These are phyloP conservation scores for Oldenlandia corymbosa DNA, from an alignment of 257 asterid species.

Conservation along the genomic window DNA sequence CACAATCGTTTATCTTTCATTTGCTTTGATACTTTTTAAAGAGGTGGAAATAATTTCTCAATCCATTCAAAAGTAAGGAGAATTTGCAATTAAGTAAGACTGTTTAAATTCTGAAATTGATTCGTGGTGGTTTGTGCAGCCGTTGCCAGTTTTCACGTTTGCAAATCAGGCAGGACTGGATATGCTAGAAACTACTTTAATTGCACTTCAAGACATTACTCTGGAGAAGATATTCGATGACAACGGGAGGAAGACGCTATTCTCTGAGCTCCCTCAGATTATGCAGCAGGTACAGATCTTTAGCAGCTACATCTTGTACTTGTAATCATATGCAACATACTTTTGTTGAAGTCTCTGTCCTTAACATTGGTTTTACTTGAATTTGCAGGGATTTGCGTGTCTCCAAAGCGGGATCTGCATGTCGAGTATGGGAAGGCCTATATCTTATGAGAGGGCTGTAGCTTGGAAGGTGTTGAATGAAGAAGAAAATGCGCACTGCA, in stretches of 20 bases:
- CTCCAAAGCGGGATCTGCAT: constrained; percentile 44
- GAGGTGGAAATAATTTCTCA: not conserved
- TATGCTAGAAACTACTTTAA: constrained; percentile 92
- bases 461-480: constrained; percentile 68
- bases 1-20: not conserved
- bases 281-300: constrained; percentile 61
- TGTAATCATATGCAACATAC: not conserved
- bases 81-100: not conserved
- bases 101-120: not conserved
- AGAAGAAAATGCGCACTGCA: constrained; percentile 77
- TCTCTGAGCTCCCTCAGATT: constrained; percentile 81
- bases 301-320: too few species aligned
- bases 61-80: not conserved
- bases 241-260: constrained; percentile 63
- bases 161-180: constrained; percentile 95
- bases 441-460: constrained; percentile 44
- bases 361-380: too few species aligned
- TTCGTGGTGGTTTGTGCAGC: constrained; percentile 35
- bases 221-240: constrained; percentile 80
- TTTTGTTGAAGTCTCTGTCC: too few species aligned
- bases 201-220: constrained; percentile 82
- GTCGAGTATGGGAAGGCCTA: constrained; percentile 49
- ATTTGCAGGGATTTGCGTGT: constrained; percentile 41
- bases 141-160: constrained; percentile 81
- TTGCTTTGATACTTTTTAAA: not conserved